Conservation (phyloP, 1,284 basidiomycete genomes). For the Leucoagaricus sp. region DNA sequence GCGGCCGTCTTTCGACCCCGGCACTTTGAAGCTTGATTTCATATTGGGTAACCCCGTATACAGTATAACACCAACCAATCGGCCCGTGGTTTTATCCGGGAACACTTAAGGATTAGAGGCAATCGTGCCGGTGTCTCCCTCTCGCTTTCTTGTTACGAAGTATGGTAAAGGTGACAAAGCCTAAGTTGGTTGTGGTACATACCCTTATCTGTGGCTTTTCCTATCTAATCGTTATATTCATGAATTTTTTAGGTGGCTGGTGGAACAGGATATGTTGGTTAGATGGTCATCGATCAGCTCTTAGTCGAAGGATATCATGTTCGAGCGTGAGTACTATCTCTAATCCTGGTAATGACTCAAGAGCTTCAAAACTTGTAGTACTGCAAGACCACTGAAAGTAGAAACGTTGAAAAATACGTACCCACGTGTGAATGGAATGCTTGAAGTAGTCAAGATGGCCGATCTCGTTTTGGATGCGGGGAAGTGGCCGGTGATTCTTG, state of each 20-base stretch:
- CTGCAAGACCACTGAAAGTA: background rate
- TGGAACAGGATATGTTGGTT: constrained; percentile 1
- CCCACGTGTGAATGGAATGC: background rate
- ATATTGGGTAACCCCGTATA: too few relatives aligned
- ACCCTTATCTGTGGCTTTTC: background rate
- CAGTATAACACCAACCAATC: too few relatives aligned
- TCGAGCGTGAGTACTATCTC: background rate
- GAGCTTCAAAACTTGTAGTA: background rate
- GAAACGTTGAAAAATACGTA: background rate
- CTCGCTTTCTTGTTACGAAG: background rate
- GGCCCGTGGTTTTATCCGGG: too few relatives aligned
- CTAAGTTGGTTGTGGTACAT: background rate
- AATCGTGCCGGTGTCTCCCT: background rate
- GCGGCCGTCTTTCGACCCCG: too few relatives aligned
- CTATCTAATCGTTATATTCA: background rate
- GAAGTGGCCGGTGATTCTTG: background rate
- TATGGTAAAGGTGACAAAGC: background rate
- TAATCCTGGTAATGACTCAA: too few relatives aligned
- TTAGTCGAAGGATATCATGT: background rate
- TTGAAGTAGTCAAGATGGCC: background rate
- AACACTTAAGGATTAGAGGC: too few relatives aligned
- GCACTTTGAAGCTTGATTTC: too few relatives aligned
- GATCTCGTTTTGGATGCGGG: background rate
- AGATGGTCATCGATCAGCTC: background rate
- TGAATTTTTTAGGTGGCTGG: background rate